Evolutionary conservation across 768 basidiomycete species (phyloP).

Genomic region (Hemileccinum impolitum): DNA sequence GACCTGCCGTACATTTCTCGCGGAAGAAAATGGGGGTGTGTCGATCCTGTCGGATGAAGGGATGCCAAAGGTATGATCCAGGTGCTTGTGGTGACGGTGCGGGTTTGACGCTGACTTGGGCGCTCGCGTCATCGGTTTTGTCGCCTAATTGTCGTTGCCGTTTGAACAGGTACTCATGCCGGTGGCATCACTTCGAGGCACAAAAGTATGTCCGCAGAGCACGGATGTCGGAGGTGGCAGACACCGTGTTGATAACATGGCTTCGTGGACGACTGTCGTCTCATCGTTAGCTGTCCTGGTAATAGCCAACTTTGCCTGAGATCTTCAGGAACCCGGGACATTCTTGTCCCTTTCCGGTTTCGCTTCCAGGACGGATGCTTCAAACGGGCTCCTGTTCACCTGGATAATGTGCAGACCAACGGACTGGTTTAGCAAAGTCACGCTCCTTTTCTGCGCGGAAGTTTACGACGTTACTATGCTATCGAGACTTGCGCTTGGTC

Average conservation of each 20-base stretch:
- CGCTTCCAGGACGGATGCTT: too few relatives aligned
- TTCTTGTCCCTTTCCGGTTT: not conserved
- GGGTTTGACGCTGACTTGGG: not conserved
- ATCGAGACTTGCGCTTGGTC: not conserved
- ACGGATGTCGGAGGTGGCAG: conserved; percentile 1
- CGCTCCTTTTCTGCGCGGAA: not conserved
- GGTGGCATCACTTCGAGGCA: conserved; percentile 21
- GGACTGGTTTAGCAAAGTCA: not conserved
- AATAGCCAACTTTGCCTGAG: conserved; percentile 7
- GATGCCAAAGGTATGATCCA: conserved; percentile 40
- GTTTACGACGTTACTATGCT: conserved; percentile 5
- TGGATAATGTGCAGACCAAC: too few relatives aligned
- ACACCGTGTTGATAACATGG: not conserved
- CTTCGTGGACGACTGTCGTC: conserved; percentile 9
- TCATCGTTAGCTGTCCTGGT: conserved; percentile 3
- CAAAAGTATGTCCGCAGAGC: conserved; percentile 20
- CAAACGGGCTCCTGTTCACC: too few relatives aligned
- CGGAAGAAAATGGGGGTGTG: conserved; percentile 41
- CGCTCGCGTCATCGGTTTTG: not conserved
- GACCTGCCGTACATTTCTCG: conserved; percentile 40
- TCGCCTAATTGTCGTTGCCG: not conserved
- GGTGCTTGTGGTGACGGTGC: not conserved
- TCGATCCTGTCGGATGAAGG: conserved; percentile 38
- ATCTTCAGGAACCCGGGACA: not conserved
- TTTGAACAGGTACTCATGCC: conserved; percentile 35